phyloP scores from a whole-genome alignment of 371 early-diverging fungal genomes.

The Mortierella sp. region DNA sequence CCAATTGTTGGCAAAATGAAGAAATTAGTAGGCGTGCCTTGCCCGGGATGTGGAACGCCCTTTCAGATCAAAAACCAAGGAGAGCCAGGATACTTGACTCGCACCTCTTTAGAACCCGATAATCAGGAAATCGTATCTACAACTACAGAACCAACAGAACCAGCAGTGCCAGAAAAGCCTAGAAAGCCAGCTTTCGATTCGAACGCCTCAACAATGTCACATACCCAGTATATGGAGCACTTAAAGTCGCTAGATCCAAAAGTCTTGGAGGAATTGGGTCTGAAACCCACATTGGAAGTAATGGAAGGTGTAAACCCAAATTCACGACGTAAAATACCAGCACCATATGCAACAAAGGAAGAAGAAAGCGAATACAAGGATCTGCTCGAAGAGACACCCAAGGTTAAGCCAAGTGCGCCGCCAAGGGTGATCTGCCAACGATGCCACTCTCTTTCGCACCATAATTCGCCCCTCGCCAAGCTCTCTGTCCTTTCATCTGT shows the following conservation, averaged over 20 bases:
- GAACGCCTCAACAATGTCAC: constrained; percentile 26
- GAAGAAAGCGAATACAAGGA: neutral
- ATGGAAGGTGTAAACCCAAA: neutral
- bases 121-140: neutral
- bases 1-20: neutral
- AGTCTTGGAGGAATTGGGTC: constrained; percentile 37
- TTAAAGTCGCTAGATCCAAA: constrained; percentile 36
- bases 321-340: neutral
- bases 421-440: constrained; percentile 39
- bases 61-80: constrained; percentile 32
- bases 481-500: constrained; percentile 15
- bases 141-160: neutral
- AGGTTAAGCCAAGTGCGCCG: neutral
- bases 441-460: constrained; percentile 51
- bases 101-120: neutral
- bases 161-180: neutral
- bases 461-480: constrained; percentile 32
- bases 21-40: constrained; percentile 32
- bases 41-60: constrained; percentile 50
- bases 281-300: neutral
- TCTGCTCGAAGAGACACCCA: constrained; percentile 22
- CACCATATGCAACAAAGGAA: neutral
- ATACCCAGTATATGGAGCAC: constrained; percentile 29
- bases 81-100: constrained; percentile 42
- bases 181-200: constrained; percentile 10